These are phyloP conservation scores for Grigorovia yakushimaensis DNA, from an alignment of 805 yeast genomes.

Conservation along the genomic window DNA sequence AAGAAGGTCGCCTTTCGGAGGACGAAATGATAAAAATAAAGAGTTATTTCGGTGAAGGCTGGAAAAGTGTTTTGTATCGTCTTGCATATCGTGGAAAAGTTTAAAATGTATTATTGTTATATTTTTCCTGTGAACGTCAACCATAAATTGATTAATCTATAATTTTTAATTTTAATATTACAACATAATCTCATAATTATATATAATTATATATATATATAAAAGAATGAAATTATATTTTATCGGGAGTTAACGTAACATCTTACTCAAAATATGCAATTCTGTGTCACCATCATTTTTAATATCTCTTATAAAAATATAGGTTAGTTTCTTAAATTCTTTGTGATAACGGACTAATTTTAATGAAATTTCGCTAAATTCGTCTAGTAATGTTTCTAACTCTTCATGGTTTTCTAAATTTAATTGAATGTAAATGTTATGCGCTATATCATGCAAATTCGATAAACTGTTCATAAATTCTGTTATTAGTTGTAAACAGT, in stretches of 20 bases:
- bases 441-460: constrained; percentile 30
- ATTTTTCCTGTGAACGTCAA: no score
- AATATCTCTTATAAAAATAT: constrained; percentile 41
- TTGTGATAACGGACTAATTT: constrained; percentile 35
- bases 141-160: no score
- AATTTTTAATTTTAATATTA: background rate
- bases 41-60: no score
- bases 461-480: constrained; percentile 32
- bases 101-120: no score
- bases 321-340: constrained; percentile 35
- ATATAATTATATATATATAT: background rate
- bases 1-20: no score
- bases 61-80: no score
- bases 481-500: constrained; percentile 29
- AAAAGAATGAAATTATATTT: background rate
- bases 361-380: constrained; percentile 32
- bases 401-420: constrained; percentile 18
- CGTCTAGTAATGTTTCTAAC: constrained; percentile 17
- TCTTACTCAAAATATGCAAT: constrained; percentile 38
- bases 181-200: background rate
- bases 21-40: no score
- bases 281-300: constrained; percentile 42
- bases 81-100: no score
- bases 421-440: constrained; percentile 28
- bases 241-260: constrained; percentile 14